A percentile compares a stretch with the other conserved stretches of the same genome.
Evolutionary conservation across 257 asterid species (phyloP).

Genomic region (Salvia rosmarinus): DNA sequence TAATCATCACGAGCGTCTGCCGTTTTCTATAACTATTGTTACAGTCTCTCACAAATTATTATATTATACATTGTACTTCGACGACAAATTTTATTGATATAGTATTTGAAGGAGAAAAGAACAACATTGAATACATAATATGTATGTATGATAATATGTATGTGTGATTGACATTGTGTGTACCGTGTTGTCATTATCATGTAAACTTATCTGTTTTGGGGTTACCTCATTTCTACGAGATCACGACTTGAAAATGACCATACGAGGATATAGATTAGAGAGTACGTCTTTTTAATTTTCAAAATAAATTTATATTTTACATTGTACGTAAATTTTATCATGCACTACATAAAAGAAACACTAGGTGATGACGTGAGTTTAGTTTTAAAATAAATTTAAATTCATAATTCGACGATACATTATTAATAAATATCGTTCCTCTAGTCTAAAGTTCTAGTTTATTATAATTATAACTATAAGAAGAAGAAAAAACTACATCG

Average conservation of each 20-base stretch:
- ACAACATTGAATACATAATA: constrained; percentile 25
- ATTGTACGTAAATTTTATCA: too few species aligned
- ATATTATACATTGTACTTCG: neutral
- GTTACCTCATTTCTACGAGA: constrained; percentile 32
- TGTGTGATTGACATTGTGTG: neutral
- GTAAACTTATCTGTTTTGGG: constrained; percentile 17
- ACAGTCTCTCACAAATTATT: neutral
- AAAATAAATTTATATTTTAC: too few species aligned
- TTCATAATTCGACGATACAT: too few species aligned
- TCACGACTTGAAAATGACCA: constrained; percentile 9
- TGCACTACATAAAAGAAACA: too few species aligned
- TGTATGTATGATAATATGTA: neutral
- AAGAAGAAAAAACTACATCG: too few species aligned
- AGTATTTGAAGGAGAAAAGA: constrained; percentile 8
- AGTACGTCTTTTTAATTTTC: too few species aligned
- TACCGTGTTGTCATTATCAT: constrained; percentile 28
- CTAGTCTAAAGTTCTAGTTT: too few species aligned
- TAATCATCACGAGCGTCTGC: neutral
- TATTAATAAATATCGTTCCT: too few species aligned
- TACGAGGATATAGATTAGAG: neutral
- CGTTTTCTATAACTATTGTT: neutral
- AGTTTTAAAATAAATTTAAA: too few species aligned
- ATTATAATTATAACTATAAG: too few species aligned
- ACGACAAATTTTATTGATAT: neutral
- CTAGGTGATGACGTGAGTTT: too few species aligned